These are phyloP conservation scores for Penicillium sp. DNA, from an alignment of 2,329 filamentous ascomycete genomes.

Conservation along the genomic window DNA sequence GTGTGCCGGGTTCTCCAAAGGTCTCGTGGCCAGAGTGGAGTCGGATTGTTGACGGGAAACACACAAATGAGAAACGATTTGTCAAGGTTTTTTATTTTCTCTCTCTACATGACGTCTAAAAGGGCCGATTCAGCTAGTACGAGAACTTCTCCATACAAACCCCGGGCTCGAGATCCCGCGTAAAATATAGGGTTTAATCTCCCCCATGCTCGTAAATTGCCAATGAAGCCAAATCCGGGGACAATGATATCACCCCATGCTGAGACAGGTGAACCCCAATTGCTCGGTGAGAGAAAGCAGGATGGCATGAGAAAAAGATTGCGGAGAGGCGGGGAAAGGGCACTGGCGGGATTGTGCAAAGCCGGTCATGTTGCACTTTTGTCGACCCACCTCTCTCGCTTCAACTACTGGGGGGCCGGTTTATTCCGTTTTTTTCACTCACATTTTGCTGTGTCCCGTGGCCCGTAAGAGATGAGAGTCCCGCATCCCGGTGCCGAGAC, in stretches of 20 bases:
- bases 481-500: not conserved
- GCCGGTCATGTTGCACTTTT: not conserved
- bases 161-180: not conserved
- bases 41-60: not conserved
- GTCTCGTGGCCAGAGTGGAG: not conserved
- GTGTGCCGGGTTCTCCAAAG: not conserved
- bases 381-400: not conserved
- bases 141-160: no score
- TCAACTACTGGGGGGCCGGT: not conserved
- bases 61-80: not conserved
- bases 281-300: conserved; percentile 7
- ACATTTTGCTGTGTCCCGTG: not conserved
- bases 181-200: not conserved
- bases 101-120: not conserved
- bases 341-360: not conserved
- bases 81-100: not conserved
- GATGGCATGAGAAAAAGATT: not conserved
- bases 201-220: not conserved
- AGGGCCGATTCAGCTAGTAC: no score
- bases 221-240: not conserved
- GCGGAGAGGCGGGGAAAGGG: conserved; percentile 8
- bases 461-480: not conserved
- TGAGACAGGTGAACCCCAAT: not conserved
- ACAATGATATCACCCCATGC: not conserved
- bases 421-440: not conserved